These are phyloP conservation scores for Kwoniella dendrophila DNA, from an alignment of 768 basidiomycete species.

Conservation along the genomic window DNA sequence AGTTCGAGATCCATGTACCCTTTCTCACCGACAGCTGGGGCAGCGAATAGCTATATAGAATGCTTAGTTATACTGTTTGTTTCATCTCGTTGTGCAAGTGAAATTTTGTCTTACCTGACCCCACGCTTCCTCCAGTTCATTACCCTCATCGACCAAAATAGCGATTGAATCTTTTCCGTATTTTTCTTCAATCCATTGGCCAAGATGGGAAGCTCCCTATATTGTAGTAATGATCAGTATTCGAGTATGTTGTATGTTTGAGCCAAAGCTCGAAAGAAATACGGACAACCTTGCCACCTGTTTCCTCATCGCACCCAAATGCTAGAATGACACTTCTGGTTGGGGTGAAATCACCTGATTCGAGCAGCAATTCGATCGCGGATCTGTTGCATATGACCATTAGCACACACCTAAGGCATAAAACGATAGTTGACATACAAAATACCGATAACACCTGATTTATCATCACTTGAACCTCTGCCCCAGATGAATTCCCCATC, in stretches of 20 bases:
- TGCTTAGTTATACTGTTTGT: not conserved
- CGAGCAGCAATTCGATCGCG: constrained; percentile 48
- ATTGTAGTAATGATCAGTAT: not conserved
- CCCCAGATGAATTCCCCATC: constrained; percentile 52
- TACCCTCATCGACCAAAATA: constrained; percentile 51
- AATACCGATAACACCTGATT: constrained; percentile 50
- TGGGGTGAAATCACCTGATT: constrained; percentile 38
- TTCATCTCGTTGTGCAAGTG: not conserved
- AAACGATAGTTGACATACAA: constrained; percentile 36
- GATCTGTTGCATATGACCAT: constrained; percentile 21
- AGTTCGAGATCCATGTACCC: constrained; percentile 49
- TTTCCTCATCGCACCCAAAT: constrained; percentile 51
- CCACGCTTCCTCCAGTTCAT: constrained; percentile 34
- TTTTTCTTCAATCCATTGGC: constrained; percentile 40
- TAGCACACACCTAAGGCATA: not conserved
- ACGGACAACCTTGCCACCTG: constrained; percentile 50
- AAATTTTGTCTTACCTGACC: constrained; percentile 28
- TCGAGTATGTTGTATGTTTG: not conserved
- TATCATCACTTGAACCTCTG: constrained; percentile 51
- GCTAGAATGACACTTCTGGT: constrained; percentile 46
- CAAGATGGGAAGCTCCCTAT: constrained; percentile 41
- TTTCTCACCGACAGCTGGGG: constrained; percentile 49
- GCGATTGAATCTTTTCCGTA: constrained; percentile 50
- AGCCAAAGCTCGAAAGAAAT: constrained; percentile 38
- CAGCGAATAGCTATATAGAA: constrained; percentile 27